Conservation (phyloP, 1,284 basidiomycete species). For the Rhizoctonia solani region DNA sequence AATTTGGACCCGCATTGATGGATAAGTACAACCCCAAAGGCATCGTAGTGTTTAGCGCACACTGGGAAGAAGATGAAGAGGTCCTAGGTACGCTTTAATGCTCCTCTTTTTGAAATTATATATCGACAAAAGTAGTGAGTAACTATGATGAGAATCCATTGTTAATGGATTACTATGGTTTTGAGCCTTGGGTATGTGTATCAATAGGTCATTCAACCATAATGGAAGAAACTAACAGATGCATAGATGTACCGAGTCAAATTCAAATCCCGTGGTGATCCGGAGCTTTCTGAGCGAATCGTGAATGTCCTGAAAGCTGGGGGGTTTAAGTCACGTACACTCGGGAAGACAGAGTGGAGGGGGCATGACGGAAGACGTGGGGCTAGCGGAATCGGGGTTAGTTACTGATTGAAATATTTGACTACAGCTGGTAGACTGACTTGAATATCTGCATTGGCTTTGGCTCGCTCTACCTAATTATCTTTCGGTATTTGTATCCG, state of each 20-base stretch:
- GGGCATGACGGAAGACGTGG: conserved; percentile 68
- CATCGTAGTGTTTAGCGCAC: conserved; percentile 78
- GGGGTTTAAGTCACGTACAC: conserved; percentile 9
- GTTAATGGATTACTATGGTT: conserved; percentile 73
- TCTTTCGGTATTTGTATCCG: too few relatives aligned
- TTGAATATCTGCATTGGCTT: too few relatives aligned
- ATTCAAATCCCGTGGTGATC: conserved; percentile 68
- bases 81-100: conserved; percentile 53
- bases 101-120: conserved; percentile 2
- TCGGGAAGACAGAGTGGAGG: conserved; percentile 55
- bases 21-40: conserved; percentile 73
- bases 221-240: conserved; percentile 26
- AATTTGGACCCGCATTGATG: conserved; percentile 68
- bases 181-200: conserved; percentile 47
- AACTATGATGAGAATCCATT: conserved; percentile 76
- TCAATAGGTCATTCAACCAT: background rate
- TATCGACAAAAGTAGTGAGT: conserved; percentile 53
- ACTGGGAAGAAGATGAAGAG: conserved; percentile 69
- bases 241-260: conserved; percentile 61
- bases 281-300: conserved; percentile 57
- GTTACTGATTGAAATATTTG: background rate
- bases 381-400: conserved; percentile 56
- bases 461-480: too few relatives aligned
- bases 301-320: conserved; percentile 58
- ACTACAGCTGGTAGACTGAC: background rate